Evolutionary conservation across 306 rosid genomes (phyloP), one percentile per base, ranked within the genome.

Genomic region (Prinsepia uniflora): DNA sequence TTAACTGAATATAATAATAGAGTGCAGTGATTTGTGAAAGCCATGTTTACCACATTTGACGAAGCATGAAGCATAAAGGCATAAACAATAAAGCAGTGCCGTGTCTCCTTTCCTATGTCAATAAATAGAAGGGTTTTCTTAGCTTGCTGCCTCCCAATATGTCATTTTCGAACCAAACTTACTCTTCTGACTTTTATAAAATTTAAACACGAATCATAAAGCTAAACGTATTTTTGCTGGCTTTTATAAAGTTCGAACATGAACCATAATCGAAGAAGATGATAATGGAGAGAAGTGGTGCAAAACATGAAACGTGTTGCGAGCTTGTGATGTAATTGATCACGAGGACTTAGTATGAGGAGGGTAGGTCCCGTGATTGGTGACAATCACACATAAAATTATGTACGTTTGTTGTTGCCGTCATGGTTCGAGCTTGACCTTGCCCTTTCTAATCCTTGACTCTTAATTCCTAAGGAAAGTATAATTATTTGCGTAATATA

Each of bases 401-500:
- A 50, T 22, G 22, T 19, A 56, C 10, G 2, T 30, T 30, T 30
- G 36, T 1, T 30, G 36, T 10, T 4, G 20, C 39, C 61, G 15
- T 56, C 36, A 22, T 56, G 36, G 22, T 56, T 20, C 20, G 1
- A 14, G 62, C 73, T 70, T 80, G 58, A 77, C 68, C 42, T 77
- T 76, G 74, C 65, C 63, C 55, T 58, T 68, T 63, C 30, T 67
- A 47, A 77, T 56, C 75, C 68, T 70, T 80, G 88, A 82, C 83
- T 78, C 85, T 82, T 82, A 68, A 62, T 79, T 72, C 70, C 76
- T 74, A 77, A 81, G 84, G 75, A 77, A 79, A 84, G 62, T 76
- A 10, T 34, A 61, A 62, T 57, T 19, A 58, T 41, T 62, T 50
- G 43, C 53, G 22, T 63, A 43, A 41, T 22, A 56, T 9, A 8